Conservation (phyloP, 2,329 filamentous ascomycete genomes). For the Lasiodiplodia citricola region DNA sequence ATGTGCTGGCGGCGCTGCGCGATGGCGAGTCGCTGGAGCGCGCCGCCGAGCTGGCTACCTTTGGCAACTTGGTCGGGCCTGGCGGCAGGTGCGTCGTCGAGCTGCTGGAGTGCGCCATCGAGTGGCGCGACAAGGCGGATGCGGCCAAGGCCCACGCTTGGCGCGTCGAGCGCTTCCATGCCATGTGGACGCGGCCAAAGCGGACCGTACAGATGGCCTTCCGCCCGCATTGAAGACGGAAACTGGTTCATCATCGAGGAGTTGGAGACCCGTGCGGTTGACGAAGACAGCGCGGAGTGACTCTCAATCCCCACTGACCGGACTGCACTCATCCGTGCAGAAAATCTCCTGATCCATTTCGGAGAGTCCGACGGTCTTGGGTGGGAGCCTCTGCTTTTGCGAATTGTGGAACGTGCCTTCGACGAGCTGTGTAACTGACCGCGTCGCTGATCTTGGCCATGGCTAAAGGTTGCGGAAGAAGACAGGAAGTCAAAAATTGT, state of each 20-base stretch:
- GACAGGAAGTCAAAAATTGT: neutral
- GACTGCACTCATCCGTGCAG: neutral
- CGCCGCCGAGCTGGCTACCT: neutral
- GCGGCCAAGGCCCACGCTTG: neutral
- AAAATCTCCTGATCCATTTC: neutral
- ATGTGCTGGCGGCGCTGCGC: neutral
- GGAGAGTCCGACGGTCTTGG: neutral
- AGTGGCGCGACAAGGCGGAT: neutral
- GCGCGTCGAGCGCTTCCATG: neutral
- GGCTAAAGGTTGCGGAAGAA: neutral
- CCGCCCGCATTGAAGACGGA: neutral
- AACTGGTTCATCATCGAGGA: neutral
- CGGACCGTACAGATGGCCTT: neutral
- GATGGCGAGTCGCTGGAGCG: neutral
- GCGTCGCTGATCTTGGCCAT: no score
- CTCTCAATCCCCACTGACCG: neutral
- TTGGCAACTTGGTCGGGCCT: neutral
- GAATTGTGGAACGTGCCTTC: no score
- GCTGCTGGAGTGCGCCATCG: accelerated
- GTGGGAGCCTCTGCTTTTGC: neutral
- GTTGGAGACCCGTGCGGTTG: neutral
- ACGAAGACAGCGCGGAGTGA: neutral
- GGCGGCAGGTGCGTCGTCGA: neutral
- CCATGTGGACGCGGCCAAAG: neutral
- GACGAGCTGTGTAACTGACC: no score